Evolutionary conservation across 169 alveolate genomes (phyloP), one percentile per base, ranked within the genome.

Genomic region (Plasmodium gallinaceum): DNA sequence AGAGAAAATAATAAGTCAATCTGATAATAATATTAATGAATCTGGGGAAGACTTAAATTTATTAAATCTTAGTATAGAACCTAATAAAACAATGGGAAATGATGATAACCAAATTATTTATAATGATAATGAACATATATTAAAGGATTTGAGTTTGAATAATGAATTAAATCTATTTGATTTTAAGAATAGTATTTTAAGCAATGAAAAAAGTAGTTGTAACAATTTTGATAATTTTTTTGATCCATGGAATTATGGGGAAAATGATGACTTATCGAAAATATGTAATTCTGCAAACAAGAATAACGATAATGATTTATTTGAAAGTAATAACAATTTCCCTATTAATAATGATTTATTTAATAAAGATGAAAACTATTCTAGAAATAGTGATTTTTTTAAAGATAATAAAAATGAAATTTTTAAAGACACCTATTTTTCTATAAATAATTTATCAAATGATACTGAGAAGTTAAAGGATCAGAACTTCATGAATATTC

Each of bases 241-340:
- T 39, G 90, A 80, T 43, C 90, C 90, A 4, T 80, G 90, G 90
- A 80, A 45, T 39, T 43, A 24, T 68, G 5, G 57, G 9, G 14
- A 14, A 20, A 46, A 42, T 14, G 7, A 8, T 20, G 71, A 62
- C 22, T 39, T 12, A 24, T 5, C 7, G 0, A 8, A 7, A 39
- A 6, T 8, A 1, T 0, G 2, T 57, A 57, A 57, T 7, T 57
- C 32, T 22, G 0, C 5, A 48, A 48, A 48, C 1, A 48, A 2
- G 5, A 48, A 48, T 48, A 48, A 61, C 16, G 43, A 74, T 1
- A 60, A 74, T 43, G 45, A 58, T 20, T 48, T 60, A 6, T 42
- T 58, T 32, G 74, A 24, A 22, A 43, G 20, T 61, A 37, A 24
- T 61, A 24, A 7, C 14, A 6, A 24, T 24, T 20, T 2, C 18